Evolutionary conservation across 2,329 filamentous ascomycete species (phyloP).

Genomic region (Verticillium albo-atrum): DNA sequence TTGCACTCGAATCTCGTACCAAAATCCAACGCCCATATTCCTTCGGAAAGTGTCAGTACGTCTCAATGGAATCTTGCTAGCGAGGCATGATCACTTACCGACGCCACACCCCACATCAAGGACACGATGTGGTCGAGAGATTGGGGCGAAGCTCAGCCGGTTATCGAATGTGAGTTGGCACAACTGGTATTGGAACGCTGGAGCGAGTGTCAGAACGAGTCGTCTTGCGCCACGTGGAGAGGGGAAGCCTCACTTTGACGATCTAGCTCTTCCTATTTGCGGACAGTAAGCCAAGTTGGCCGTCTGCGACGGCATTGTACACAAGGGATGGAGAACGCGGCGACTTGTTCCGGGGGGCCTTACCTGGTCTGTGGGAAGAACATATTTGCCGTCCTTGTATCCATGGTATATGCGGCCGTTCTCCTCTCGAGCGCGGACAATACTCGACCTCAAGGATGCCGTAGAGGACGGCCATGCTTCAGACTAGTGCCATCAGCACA

Average conservation of each 20-base stretch:
- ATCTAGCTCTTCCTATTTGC: slow-evolving; percentile 27
- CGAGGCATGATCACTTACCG: neutral
- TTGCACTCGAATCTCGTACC: too few relatives aligned
- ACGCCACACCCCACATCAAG: slow-evolving; percentile 34
- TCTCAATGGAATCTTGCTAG: neutral
- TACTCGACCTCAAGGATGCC: slow-evolving; percentile 24
- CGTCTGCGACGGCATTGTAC: neutral
- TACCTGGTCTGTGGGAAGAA: slow-evolving; percentile 32
- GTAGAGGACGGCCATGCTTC: slow-evolving; percentile 25
- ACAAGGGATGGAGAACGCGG: neutral
- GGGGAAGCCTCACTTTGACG: slow-evolving; percentile 18
- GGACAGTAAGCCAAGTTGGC: slow-evolving; percentile 6
- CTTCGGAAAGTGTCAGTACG: slow-evolving; percentile 43
- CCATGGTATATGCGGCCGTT: slow-evolving; percentile 34
- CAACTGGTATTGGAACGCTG: slow-evolving; percentile 24
- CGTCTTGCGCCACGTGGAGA: neutral
- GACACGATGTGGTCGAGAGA: slow-evolving; percentile 13
- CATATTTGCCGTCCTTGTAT: slow-evolving; percentile 32
- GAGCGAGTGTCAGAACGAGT: neutral
- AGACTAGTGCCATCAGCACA: neutral
- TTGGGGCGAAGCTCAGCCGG: slow-evolving; percentile 15
- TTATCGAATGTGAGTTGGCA: slow-evolving; percentile 19
- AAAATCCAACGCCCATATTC: slow-evolving; percentile 42
- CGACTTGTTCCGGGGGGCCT: neutral
- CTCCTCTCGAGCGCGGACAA: slow-evolving; percentile 22